phyloP scores from a whole-genome alignment of 148 eudicot genomes.

The Camellia japonica region DNA sequence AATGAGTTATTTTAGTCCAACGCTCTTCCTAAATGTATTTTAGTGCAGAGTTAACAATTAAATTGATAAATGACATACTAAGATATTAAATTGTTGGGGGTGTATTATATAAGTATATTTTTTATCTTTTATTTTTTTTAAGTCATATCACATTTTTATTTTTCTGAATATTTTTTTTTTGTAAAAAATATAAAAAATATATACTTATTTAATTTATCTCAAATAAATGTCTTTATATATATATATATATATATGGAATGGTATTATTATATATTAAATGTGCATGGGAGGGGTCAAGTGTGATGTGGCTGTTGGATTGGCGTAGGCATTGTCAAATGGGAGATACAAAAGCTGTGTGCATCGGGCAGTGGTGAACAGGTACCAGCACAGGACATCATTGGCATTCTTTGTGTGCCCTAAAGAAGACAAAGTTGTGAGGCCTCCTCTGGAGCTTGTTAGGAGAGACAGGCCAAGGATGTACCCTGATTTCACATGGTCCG shows the following conservation, averaged over 20 bases:
- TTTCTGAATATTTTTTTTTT: too few species aligned
- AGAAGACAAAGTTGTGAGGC: constrained; percentile 42
- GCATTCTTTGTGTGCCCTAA: constrained; percentile 42
- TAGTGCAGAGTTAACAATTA: too few species aligned
- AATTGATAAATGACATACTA: too few species aligned
- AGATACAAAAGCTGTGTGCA: constrained; percentile 53
- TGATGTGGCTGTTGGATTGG: background rate
- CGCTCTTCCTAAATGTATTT: too few species aligned
- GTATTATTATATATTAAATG: background rate
- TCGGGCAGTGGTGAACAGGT: constrained; percentile 46
- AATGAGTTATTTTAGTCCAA: too few species aligned
- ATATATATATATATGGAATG: background rate
- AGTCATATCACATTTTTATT: too few species aligned
- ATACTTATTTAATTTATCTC: too few species aligned
- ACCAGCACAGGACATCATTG: constrained; percentile 37
- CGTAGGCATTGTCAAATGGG: constrained; percentile 42
- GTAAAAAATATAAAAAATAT: too few species aligned
- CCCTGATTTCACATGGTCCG: constrained; percentile 50
- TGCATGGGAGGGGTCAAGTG: background rate
- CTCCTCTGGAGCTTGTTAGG: constrained; percentile 32
- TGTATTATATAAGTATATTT: too few species aligned
- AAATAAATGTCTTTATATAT: background rate
- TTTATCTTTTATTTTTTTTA: too few species aligned
- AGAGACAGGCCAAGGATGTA: constrained; percentile 25
- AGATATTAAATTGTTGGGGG: too few species aligned